Conservation (phyloP, 441 rosid species). For the Jatropha podagrica region DNA sequence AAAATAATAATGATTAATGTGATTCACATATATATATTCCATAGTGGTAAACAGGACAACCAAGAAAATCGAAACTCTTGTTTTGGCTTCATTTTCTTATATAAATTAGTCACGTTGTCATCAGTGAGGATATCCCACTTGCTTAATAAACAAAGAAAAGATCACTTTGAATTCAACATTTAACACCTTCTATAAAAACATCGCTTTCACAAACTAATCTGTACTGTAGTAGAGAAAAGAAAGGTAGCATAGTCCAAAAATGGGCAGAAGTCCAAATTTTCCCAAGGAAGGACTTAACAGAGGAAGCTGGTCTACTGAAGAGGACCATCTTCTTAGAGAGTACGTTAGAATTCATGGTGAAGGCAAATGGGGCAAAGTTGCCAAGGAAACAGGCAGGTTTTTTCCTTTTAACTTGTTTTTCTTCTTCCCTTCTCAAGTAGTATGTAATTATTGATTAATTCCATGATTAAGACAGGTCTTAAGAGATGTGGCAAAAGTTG, state of each 20-base stretch:
- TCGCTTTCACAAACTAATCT: too few relatives aligned
- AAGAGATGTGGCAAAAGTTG: constrained; percentile 57
- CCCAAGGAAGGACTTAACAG: constrained; percentile 45
- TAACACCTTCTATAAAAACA: background rate
- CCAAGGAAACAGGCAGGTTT: constrained; percentile 46
- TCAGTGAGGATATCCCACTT: too few relatives aligned
- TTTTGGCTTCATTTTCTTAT: too few relatives aligned
- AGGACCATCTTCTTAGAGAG: constrained; percentile 49
- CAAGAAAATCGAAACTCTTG: too few relatives aligned
- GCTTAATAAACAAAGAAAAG: too few relatives aligned
- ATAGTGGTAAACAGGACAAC: too few relatives aligned
- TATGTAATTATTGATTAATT: background rate
- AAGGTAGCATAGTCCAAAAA: background rate
- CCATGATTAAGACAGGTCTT: constrained; percentile 27
- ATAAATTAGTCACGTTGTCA: too few relatives aligned
- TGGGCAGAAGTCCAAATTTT: constrained; percentile 35
- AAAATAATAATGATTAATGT: too few relatives aligned
- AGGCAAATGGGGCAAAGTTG: constrained; percentile 62
- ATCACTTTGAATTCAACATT: too few relatives aligned
- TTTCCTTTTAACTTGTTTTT: too few relatives aligned
- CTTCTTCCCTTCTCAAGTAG: too few relatives aligned
- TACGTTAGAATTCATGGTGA: constrained; percentile 47
- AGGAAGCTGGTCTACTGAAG: constrained; percentile 68
- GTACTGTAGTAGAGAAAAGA: background rate
- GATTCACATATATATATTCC: too few relatives aligned